Evolutionary conservation across 768 basidiomycete species (phyloP).

Genomic region (Boletus bicolor): DNA sequence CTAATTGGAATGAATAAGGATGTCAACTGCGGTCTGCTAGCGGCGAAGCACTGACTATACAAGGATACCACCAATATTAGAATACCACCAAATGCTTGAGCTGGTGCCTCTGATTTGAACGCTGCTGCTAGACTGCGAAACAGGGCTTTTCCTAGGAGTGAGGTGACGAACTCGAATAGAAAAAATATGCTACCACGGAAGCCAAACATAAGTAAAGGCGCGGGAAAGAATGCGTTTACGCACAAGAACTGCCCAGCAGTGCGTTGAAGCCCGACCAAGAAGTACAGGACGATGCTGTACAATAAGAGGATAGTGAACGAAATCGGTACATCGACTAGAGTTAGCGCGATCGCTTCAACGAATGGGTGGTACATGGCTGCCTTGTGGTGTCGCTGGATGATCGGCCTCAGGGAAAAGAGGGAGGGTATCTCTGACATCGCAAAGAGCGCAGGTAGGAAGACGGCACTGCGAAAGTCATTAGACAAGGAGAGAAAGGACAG

Average conservation of each 20-base stretch:
- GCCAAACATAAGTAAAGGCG: slow-evolving; percentile 10
- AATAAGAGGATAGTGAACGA: slow-evolving; percentile 35
- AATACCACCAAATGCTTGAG: slow-evolving; percentile 57
- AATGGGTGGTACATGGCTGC: slow-evolving; percentile 53
- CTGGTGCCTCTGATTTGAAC: slow-evolving; percentile 56
- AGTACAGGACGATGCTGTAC: slow-evolving; percentile 50
- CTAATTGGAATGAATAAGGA: slow-evolving; percentile 7
- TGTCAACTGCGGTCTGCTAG: background rate
- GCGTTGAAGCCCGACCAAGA: slow-evolving; percentile 55
- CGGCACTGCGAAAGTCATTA: slow-evolving; percentile 35
- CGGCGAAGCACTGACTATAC: slow-evolving; percentile 29
- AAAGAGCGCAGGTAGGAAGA: slow-evolving; percentile 57
- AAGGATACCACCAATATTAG: slow-evolving; percentile 52
- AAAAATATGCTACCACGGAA: slow-evolving; percentile 46
- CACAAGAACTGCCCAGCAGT: slow-evolving; percentile 65
- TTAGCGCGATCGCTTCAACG: slow-evolving; percentile 43
- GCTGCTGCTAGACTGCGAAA: slow-evolving; percentile 67
- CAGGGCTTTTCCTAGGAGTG: slow-evolving; percentile 69
- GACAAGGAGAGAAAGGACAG: background rate
- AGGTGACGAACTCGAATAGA: slow-evolving; percentile 54
- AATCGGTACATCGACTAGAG: slow-evolving; percentile 46
- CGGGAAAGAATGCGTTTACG: slow-evolving; percentile 22
- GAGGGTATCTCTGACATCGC: slow-evolving; percentile 59
- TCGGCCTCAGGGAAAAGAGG: slow-evolving; percentile 43
- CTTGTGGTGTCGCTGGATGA: slow-evolving; percentile 40